Conservation (phyloP, 2,329 filamentous ascomycete species). For the Talaromyces sp. region DNA sequence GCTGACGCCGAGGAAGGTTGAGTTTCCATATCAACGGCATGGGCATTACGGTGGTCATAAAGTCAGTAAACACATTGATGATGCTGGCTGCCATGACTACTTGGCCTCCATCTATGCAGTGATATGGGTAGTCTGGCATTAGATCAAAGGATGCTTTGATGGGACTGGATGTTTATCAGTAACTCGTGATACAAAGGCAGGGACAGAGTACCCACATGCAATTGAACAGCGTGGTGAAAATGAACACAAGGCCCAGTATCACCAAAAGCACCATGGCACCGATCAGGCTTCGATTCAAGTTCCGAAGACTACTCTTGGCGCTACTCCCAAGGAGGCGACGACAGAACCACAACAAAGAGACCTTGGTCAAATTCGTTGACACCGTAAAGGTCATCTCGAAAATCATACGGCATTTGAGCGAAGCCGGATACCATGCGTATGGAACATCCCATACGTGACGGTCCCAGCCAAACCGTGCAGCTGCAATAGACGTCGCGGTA, state of each 20-base stretch:
- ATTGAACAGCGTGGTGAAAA: constrained; percentile 37
- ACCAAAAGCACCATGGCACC: constrained; percentile 32
- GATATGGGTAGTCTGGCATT: constrained; percentile 21
- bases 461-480: constrained; percentile 35
- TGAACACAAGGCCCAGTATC: constrained; percentile 30
- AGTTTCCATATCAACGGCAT: constrained; percentile 42
- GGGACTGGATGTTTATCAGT: constrained; percentile 24
- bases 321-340: constrained; percentile 16
- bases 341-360: constrained; percentile 18
- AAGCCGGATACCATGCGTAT: constrained; percentile 25
- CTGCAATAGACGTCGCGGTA: constrained; percentile 32
- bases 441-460: constrained; percentile 44
- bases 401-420: constrained; percentile 35
- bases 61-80: constrained; percentile 38
- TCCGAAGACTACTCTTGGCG: constrained; percentile 19
- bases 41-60: constrained; percentile 35
- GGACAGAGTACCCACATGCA: constrained; percentile 35
- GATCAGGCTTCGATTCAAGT: constrained; percentile 28
- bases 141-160: constrained; percentile 25
- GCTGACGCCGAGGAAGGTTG: constrained; percentile 34
- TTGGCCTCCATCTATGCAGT: constrained; percentile 29
- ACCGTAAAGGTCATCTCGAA: constrained; percentile 38
- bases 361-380: constrained; percentile 15
- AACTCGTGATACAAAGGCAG: neutral
- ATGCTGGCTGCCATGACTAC: constrained; percentile 35